These are phyloP conservation scores for Exophiala dermatitidis DNA, from an alignment of 2,329 filamentous ascomycete species.

Conservation along the genomic window DNA sequence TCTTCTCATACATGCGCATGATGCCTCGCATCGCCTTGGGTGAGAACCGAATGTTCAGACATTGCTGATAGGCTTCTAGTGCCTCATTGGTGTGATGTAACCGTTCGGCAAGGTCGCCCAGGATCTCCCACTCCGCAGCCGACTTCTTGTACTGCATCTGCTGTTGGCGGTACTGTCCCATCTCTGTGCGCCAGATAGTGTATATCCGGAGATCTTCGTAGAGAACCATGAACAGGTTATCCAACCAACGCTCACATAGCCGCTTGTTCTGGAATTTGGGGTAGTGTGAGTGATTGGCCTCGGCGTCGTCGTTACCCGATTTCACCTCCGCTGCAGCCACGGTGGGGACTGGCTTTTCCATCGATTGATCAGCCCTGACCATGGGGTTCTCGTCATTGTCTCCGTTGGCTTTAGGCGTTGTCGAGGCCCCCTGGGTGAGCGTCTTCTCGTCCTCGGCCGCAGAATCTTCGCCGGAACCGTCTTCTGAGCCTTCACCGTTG, in stretches of 20 bases:
- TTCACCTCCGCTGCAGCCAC: conserved; percentile 71
- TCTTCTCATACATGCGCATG: conserved; percentile 67
- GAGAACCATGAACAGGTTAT: conserved; percentile 98
- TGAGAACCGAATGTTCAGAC: conserved; percentile 79
- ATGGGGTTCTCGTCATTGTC: conserved; percentile 25
- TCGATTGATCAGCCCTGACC: conserved; percentile 34
- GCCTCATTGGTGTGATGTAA: conserved; percentile 89
- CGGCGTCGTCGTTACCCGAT: conserved; percentile 61
- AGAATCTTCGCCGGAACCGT: conserved; percentile 29
- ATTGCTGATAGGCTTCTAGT: conserved; percentile 85
- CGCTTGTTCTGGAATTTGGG: conserved; percentile 95
- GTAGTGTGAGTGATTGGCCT: conserved; percentile 63
- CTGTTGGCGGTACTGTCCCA: conserved; percentile 89
- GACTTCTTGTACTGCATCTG: conserved; percentile 95
- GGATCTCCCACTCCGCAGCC: conserved; percentile 95
- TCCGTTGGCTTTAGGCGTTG: conserved; percentile 32
- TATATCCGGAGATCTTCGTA: conserved; percentile 98
- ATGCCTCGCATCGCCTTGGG: conserved; percentile 87
- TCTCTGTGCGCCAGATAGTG: conserved; percentile 98
- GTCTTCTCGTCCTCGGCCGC: conserved; percentile 29
- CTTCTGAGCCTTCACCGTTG: conserved; percentile 19
- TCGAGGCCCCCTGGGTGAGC: conserved; percentile 26
- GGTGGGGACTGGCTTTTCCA: conserved; percentile 75
- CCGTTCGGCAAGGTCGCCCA: conserved; percentile 84
- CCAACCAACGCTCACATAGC: conserved; percentile 93